Base-by-base conservation (phyloP, 306 rosid genomes). In the Styphnolobium japonicum region DNA sequence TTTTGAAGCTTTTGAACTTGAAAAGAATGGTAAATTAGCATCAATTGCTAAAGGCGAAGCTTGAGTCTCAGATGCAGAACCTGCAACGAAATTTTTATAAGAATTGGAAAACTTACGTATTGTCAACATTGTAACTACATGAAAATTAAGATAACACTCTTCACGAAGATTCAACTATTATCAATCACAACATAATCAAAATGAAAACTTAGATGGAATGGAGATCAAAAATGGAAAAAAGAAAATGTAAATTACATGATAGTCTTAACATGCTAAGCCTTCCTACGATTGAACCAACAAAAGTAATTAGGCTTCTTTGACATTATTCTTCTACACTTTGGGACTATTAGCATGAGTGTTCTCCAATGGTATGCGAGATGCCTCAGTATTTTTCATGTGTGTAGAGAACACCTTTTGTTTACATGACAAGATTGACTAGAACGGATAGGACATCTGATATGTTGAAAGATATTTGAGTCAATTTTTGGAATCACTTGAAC, bases 61-160 rank as follows among this genome's bases (percentile, higher is more conserved):
- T 65, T 84, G 89, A 77, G 45, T 29, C 77, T 57, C 84, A 8
- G 94, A 76, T 67, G 83, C 81, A 78, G 97, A 89, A 56, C 85
- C 98, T 94, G 93, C 61, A 72, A 67, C 18, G 25, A 22, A 46
- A 53, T 39, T 80, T 60, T 31, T 31, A 23, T 43, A 12, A 70
- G 36, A 45, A 55, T 14, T 19, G 16, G 16, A 43, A 65, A 73
- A 25, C 57, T 56, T 19, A 76, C 23, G 29, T 14, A 25, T 10
- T 29, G 4, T 43, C 55, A 75, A 68, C 46, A 42, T 0, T 12
- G 12, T 27, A 27, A 64, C 34, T 29, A 22, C 16, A 42, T 61
- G 45, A 21, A 4, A 25, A 64, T 14, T 52, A 67, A 46, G 14
- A 9, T 16, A 55, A 52, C 74, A 51, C 15, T 21, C 39, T 52